These are phyloP conservation scores for Fusarium compactum DNA, from an alignment of 2,329 filamentous ascomycete species.

Conservation along the genomic window DNA sequence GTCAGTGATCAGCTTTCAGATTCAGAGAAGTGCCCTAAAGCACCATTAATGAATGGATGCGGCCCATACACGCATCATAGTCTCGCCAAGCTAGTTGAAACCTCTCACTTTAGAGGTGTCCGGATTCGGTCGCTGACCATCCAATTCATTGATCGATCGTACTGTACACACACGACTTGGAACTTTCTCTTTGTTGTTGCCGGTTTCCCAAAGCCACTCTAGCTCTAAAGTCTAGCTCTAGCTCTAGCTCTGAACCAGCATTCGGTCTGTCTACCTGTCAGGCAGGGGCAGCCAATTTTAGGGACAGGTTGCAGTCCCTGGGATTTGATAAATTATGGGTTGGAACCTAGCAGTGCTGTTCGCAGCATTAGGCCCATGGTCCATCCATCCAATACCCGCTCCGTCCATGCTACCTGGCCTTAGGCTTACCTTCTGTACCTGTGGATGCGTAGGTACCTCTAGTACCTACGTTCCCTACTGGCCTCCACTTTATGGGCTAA, in stretches of 20 bases:
- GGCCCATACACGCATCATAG: constrained; percentile 18
- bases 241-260: not conserved
- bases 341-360: constrained; percentile 30
- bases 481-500: constrained; percentile 13
- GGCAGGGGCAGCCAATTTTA: constrained; percentile 28
- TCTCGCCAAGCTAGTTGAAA: constrained; percentile 8
- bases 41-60: constrained; percentile 3
- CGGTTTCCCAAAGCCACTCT: constrained; percentile 25
- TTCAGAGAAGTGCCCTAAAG: not conserved
- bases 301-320: constrained; percentile 48
- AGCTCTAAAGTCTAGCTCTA: not conserved
- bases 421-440: not conserved
- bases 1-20: constrained; percentile 16
- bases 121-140: constrained; percentile 30
- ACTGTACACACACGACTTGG: constrained; percentile 7
- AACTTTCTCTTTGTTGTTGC: constrained; percentile 37
- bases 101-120: constrained; percentile 20
- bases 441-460: constrained; percentile 28
- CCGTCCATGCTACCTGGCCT: constrained; percentile 28
- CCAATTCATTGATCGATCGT: not conserved
- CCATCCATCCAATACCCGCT: not conserved
- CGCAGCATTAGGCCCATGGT: constrained; percentile 12
- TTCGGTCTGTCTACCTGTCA: not conserved
- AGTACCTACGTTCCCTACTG: constrained; percentile 1
- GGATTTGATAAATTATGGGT: constrained; percentile 15